Evolutionary conservation across 768 basidiomycete genomes (phyloP), one percentile per base, ranked within the genome.

Genomic region (Hericium alpestre): DNA sequence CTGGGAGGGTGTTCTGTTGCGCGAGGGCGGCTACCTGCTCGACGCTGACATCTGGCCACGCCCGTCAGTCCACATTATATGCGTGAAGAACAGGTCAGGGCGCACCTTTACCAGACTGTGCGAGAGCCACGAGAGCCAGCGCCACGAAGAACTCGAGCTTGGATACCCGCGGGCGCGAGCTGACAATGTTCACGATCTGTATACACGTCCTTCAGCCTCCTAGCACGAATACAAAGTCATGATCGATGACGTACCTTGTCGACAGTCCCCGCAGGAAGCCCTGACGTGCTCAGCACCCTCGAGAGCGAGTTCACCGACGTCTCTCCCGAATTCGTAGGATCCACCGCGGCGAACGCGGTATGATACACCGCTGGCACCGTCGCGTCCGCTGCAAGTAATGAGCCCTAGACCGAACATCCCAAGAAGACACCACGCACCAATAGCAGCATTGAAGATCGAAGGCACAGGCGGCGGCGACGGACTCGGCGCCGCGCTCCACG

Each of bases 101-200:
- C 71, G 23, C 56, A 87, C 90, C 90, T 79, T 85, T 84, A 3
- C 83, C 85, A 5, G 81, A 73, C 70, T 97, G 93, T 5, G 90
- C 90, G 4, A 95, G 74, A 2, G 90, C 90, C 48, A 90, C 90
- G 13, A 97, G 76, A 11, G 90, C 91, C 23, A 97, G 71, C 10
- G 92, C 90, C 11, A 94, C 89, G 67, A 89, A 94, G 74, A 95
- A 94, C 66, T 97, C 93, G 56, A 86, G 81, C 62, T 83, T 90
- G 8, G 90, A 90, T 39, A 97, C 87, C 53, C 85, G 78, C 47
- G 88, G 78, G 58, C 79, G 79, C 38, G 86, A 84, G 70, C 88
- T 90, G 54, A 93, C 91, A 20, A 94, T 76, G 69, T 88, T 92
- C 56, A 96, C 87, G 64, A 97, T 94, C 92, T 94, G 61, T 1